Evolutionary conservation across 2,329 filamentous ascomycete genomes (phyloP), one percentile per base, ranked within the genome.

Genomic region (Aspergillus sclerotialis): DNA sequence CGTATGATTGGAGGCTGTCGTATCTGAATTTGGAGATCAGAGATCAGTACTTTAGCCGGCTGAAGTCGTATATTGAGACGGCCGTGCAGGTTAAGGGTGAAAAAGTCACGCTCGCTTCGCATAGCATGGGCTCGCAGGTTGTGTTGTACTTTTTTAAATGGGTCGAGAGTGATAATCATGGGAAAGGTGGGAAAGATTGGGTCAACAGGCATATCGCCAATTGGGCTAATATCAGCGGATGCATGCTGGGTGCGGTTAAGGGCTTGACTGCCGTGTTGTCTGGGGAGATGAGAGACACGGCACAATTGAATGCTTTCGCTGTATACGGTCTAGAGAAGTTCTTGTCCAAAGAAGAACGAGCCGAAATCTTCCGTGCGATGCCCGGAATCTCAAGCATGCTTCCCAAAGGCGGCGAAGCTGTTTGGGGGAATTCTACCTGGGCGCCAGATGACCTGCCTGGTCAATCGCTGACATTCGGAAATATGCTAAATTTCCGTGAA

Each of bases 141-240:
- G 68, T 93, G 4, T 90, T 93, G 31, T 74, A 81, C 61, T 84
- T 85, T 60, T 73, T 89, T 49, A 82, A 84, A 51, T 83, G 80
- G 80, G 92, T 94, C 1, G 85, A 94, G 34, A 75, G 82, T 2
- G 71, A 80, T 34, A 85, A 85, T 4, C 67, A 80, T 43, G 92
- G 92, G 4, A 78, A 78, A 13, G 90, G 88, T 2, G 90, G 92
- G 1, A 72, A 81, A 24, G 75, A 78, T 34, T 98, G 92, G 92
- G 90, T 98, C 0, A 89, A 98, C 39, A 75, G 74, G 12, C 76
- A 95, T 54, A 72, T 98, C 33, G 92, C 93, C 46, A 84, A 86
- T 3, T 98, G 93, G 89, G 93, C 98, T 68, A 98, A 98, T 58
- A 88, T 98, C 51, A 92, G 84, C 46, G 92, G 92, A 5, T 98